phyloP scores from a whole-genome alignment of 2,329 filamentous ascomycete genomes.

The Conoideocrella luteorostrata region DNA sequence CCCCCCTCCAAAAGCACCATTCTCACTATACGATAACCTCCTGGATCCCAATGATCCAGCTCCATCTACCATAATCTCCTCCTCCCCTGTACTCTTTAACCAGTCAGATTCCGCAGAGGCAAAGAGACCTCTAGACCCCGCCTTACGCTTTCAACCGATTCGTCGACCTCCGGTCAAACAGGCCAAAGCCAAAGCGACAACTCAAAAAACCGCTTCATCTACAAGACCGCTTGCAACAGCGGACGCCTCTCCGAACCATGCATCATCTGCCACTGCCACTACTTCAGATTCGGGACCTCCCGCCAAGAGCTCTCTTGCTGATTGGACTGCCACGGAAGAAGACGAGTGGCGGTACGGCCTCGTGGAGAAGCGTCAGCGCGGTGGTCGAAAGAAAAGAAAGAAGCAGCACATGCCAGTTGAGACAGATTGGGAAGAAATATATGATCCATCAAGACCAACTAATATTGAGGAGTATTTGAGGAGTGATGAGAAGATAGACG shows the following conservation, averaged over 20 bases:
- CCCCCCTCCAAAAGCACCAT: conserved; percentile 38
- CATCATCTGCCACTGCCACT: conserved; percentile 20
- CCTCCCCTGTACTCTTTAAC: conserved; percentile 67
- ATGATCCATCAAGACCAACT: conserved; percentile 76
- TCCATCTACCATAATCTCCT: conserved; percentile 61
- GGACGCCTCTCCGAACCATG: background rate
- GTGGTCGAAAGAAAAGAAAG: conserved; percentile 73
- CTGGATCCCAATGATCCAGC: conserved; percentile 52
- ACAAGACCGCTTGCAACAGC: conserved; percentile 20
- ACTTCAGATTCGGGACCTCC: conserved; percentile 27
- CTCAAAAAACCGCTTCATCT: conserved; percentile 39
- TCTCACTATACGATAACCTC: conserved; percentile 81
- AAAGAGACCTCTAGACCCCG: conserved; percentile 55
- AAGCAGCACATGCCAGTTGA: conserved; percentile 53
- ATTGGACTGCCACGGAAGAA: conserved; percentile 73
- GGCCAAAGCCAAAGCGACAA: conserved; percentile 52
- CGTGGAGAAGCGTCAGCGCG: conserved; percentile 63
- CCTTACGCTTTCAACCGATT: conserved; percentile 81
- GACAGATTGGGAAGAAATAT: conserved; percentile 87
- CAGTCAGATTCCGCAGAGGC: conserved; percentile 42
- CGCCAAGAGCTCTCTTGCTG: conserved; percentile 65
- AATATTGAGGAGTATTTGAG: conserved; percentile 78
- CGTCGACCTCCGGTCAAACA: conserved; percentile 63
- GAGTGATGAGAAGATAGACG: conserved; percentile 75
- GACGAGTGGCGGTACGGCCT: conserved; percentile 69